These are phyloP conservation scores for Chamaecrista fasciculata DNA, from an alignment of 306 rosid species.

Conservation along the genomic window DNA sequence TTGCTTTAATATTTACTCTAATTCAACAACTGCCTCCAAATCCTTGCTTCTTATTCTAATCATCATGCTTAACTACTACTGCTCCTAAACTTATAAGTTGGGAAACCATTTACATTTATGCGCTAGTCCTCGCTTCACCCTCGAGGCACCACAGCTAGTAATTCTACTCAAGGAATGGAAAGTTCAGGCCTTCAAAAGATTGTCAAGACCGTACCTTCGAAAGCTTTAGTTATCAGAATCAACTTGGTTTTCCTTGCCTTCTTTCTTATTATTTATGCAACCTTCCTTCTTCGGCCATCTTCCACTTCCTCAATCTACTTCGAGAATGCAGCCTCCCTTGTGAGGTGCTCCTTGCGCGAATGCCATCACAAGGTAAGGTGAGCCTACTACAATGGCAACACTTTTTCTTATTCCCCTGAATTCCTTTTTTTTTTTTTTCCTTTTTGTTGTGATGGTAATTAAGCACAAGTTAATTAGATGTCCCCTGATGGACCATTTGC, in stretches of 20 bases:
- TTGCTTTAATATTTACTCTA: slow-evolving; percentile 51
- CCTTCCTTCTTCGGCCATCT: slow-evolving; percentile 78
- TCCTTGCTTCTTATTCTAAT: slow-evolving; percentile 32
- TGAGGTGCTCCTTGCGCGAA: slow-evolving; percentile 72
- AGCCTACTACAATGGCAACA: slow-evolving; percentile 42
- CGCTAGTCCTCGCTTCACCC: slow-evolving; percentile 29
- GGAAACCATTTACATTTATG: slow-evolving; percentile 28
- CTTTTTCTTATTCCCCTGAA: background rate
- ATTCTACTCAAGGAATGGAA: slow-evolving; percentile 36
- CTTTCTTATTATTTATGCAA: slow-evolving; percentile 54
- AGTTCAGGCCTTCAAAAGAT: slow-evolving; percentile 47
- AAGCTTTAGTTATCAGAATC: slow-evolving; percentile 67
- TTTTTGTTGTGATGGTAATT: background rate
- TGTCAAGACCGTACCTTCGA: slow-evolving; percentile 61
- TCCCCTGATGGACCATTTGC: background rate
- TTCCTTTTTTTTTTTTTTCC: background rate
- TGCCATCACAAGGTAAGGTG: slow-evolving; percentile 98
- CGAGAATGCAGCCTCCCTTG: slow-evolving; percentile 63
- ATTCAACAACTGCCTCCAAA: slow-evolving; percentile 49
- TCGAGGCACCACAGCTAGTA: slow-evolving; percentile 15
- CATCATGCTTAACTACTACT: slow-evolving; percentile 26
- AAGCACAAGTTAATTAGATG: background rate
- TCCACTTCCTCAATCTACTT: slow-evolving; percentile 61
- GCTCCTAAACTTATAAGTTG: slow-evolving; percentile 10
- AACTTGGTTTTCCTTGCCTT: slow-evolving; percentile 66